Evolutionary conservation across 257 asterid genomes (phyloP), one percentile per base, ranked within the genome.

Genomic region (Cinchona pubescens): DNA sequence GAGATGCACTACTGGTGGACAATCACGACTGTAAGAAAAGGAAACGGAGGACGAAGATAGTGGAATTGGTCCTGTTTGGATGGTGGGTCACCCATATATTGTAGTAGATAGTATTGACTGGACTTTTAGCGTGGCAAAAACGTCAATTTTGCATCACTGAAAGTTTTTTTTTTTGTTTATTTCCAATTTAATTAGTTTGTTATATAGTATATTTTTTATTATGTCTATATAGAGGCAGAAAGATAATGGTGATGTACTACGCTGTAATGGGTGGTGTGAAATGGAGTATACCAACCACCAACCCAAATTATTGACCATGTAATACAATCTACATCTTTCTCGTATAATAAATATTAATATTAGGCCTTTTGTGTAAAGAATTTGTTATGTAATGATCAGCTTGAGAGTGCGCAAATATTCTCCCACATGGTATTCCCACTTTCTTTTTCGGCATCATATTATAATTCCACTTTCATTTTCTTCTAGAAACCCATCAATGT

Each of bases 41-140:
- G 11, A 19, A 32, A 29, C 55, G 48, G 58, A 59, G 76, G 40
- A 72, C 71, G 37, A 53, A 51, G 43, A 42, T 69, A 40, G 77
- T 74, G 85, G 79, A 77, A 79, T 65, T 53, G 63, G 60, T 64
- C 75, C 59, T 42, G 75, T 25, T 60, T 67, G 60, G 15, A 55
- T 72, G 78, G 67, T 19, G 76, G 74, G 30, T 18, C 80, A 70
- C 73, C 65, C 49, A 58, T 12, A 12, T 51, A 32, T 63, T 53
- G 43, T 10, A 48, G 35, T 49, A 29, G 51, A 34, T 75, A 30
- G 5, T 32, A 32, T 46, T 21, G 56, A 61, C 45, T 48, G 43
- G 6, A 25, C 6, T 48, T 30, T 7, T 11, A 51, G 27, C 0
- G 6, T 19, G 8, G 23, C 13, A 12, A 29, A 21, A 51, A 60